phyloP scores from a whole-genome alignment of 192 early-diverging fungal genomes.

The Podila horticola region DNA sequence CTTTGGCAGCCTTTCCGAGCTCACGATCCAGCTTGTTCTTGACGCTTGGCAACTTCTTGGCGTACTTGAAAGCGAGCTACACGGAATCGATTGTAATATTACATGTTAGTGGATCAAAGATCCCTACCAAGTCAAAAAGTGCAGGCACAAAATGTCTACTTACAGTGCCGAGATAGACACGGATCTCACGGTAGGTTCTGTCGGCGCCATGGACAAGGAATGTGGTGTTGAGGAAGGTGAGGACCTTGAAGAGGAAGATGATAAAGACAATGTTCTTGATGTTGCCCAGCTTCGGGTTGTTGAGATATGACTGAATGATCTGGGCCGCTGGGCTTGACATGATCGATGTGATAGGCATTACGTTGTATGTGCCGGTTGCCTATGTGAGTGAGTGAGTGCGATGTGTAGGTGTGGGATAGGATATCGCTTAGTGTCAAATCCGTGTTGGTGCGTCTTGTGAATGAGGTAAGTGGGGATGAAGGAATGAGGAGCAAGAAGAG shows the following conservation, averaged over 20 bases:
- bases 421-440: not conserved
- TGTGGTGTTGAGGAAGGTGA: constrained; percentile 55
- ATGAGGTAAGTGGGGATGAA: not conserved
- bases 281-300: constrained; percentile 53
- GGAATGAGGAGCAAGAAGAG: too few species aligned
- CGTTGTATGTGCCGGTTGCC: not conserved
- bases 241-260: constrained; percentile 63
- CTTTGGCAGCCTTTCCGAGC: constrained; percentile 79
- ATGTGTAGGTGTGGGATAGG: not conserved
- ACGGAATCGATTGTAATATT: not conserved
- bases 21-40: constrained; percentile 76
- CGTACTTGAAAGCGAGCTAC: constrained; percentile 61
- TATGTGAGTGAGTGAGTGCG: not conserved
- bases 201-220: constrained; percentile 66
- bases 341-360: constrained; percentile 41
- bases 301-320: constrained; percentile 45
- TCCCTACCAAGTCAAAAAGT: not conserved
- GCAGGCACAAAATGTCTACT: constrained; percentile 1
- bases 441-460: not conserved
- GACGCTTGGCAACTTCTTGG: constrained; percentile 60
- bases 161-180: constrained; percentile 59
- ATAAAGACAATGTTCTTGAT: constrained; percentile 73
- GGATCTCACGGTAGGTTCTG: constrained; percentile 57
- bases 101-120: constrained; percentile 10
- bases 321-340: constrained; percentile 31